phyloP scores from a whole-genome alignment of 2,329 filamentous ascomycete genomes.

The Microdochium nivale region DNA sequence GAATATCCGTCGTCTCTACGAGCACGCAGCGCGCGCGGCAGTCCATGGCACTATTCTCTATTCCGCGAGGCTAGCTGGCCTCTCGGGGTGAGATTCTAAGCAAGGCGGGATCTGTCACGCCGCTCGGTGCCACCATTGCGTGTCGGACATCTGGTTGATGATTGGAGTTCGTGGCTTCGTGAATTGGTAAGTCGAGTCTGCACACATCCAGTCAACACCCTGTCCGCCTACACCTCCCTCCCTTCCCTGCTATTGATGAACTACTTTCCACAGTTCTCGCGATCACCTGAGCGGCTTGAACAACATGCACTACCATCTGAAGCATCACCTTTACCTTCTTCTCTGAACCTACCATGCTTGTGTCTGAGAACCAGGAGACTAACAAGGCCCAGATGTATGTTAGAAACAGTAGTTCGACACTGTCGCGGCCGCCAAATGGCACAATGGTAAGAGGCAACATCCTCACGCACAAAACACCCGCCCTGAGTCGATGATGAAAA shows the following conservation, averaged over 20 bases:
- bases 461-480: not conserved
- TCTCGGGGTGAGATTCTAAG: not conserved
- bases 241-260: conserved; percentile 41
- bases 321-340: conserved; percentile 22
- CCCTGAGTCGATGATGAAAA: conserved; percentile 52
- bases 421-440: conserved; percentile 6
- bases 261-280: conserved; percentile 49
- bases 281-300: conserved; percentile 53
- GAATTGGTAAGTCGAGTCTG: not conserved
- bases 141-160: not conserved
- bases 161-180: not conserved
- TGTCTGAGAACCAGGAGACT: conserved; percentile 1
- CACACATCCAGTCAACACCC: conserved; percentile 6
- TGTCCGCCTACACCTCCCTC: conserved; percentile 4
- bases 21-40: not conserved
- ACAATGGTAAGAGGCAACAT: not conserved
- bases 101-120: not conserved
- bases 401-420: not conserved
- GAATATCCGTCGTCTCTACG: not conserved
- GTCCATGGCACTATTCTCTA: not conserved
- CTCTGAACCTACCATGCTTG: conserved; percentile 7
- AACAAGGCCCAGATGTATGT: not conserved
- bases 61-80: not conserved
- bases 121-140: not conserved
- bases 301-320: conserved; percentile 76